Conservation (phyloP, 1,284 basidiomycete genomes). For the Ceratorhiza oryzae-sativae region DNA sequence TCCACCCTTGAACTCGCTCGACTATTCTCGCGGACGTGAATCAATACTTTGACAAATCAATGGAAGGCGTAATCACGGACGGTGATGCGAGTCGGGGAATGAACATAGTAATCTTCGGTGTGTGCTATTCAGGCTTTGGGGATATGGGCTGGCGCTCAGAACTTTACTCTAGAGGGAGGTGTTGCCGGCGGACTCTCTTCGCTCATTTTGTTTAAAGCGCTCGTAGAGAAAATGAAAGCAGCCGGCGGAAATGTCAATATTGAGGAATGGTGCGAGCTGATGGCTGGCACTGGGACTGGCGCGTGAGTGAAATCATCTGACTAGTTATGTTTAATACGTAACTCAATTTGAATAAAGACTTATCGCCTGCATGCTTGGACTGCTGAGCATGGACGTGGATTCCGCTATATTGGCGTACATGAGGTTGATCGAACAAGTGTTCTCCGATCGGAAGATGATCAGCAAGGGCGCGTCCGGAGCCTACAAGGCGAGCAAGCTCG, state of each 20-base stretch:
- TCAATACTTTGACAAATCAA: no score
- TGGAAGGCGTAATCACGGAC: no score
- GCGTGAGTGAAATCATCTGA: background rate
- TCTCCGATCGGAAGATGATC: background rate
- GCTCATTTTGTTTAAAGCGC: background rate
- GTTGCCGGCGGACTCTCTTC: background rate
- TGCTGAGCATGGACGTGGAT: background rate
- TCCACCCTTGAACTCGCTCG: no score
- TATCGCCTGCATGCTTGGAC: conserved; percentile 11
- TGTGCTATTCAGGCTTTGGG: background rate
- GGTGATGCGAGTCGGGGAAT: no score
- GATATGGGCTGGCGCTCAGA: background rate
- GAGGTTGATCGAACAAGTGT: background rate
- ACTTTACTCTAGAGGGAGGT: background rate
- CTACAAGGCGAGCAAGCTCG: conserved; percentile 10
- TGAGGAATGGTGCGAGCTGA: conserved; percentile 11
- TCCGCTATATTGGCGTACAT: background rate
- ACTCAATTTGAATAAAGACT: background rate
- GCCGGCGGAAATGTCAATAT: background rate
- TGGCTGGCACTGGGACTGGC: conserved; percentile 24
- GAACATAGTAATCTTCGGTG: background rate
- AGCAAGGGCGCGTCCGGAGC: background rate
- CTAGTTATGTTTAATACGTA: no score
- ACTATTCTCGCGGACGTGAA: no score
- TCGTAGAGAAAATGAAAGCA: background rate